Conservation (phyloP, 768 basidiomycete genomes). For the Leccinum aurantiacum region DNA sequence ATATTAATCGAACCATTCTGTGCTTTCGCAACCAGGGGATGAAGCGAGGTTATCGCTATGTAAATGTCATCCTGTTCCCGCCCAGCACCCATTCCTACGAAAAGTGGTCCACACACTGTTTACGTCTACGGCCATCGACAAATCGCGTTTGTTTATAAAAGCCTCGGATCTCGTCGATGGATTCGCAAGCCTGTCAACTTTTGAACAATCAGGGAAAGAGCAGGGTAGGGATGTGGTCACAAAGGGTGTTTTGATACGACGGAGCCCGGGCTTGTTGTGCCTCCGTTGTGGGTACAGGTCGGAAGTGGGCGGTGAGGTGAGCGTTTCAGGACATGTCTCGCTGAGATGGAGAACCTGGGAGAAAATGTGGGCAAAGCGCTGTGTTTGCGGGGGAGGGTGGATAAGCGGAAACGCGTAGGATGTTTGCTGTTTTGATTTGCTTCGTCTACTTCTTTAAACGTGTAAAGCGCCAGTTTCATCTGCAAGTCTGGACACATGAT, state of each 20-base stretch:
- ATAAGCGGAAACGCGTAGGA: conserved; percentile 19
- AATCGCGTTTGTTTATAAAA: conserved; percentile 70
- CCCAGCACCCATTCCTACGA: conserved; percentile 44
- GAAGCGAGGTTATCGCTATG: conserved; percentile 54
- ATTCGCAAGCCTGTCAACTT: conserved; percentile 41
- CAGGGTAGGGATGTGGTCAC: conserved; percentile 59
- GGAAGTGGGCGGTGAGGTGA: conserved; percentile 38
- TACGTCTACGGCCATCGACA: conserved; percentile 53
- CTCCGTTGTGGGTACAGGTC: conserved; percentile 64
- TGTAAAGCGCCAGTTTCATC: neutral
- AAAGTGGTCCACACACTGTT: conserved; percentile 48
- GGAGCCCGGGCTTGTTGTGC: conserved; percentile 44
- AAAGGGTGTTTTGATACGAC: conserved; percentile 51
- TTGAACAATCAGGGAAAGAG: conserved; percentile 39
- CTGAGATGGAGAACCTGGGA: conserved; percentile 64
- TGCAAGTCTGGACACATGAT: neutral
- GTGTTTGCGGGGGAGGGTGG: conserved; percentile 77
- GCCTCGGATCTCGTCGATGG: conserved; percentile 70
- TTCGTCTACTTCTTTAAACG: neutral
- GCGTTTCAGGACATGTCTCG: conserved; percentile 34
- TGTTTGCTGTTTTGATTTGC: neutral
- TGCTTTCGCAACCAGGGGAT: conserved; percentile 38
- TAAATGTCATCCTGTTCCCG: conserved; percentile 54
- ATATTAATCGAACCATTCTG: neutral
- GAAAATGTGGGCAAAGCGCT: conserved; percentile 55